phyloP scores from a whole-genome alignment of 2,329 filamentous ascomycete species.

The Colletotrichum phormii region DNA sequence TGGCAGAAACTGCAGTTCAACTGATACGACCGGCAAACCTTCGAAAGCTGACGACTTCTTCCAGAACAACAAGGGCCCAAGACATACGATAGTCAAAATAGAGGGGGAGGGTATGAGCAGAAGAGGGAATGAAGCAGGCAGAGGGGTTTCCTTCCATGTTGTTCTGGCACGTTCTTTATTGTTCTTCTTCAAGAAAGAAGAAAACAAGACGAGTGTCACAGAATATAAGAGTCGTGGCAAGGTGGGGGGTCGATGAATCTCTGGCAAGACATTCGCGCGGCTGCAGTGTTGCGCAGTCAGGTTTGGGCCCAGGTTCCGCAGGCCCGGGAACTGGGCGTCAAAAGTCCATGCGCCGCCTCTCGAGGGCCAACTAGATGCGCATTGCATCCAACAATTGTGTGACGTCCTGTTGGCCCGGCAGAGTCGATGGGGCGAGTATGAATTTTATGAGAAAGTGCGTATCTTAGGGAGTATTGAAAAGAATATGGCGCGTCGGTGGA shows the following conservation, averaged over 20 bases:
- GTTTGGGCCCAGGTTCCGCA: constrained; percentile 13
- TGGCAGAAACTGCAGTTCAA: background rate
- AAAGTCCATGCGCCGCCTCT: background rate
- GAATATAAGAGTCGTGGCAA: constrained; percentile 12
- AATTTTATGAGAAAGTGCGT: background rate
- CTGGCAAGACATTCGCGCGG: constrained; percentile 33
- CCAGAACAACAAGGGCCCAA: too few species aligned
- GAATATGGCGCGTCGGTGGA: constrained; percentile 20
- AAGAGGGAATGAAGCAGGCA: background rate
- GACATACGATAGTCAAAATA: background rate
- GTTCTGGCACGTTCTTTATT: background rate
- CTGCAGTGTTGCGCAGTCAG: background rate
- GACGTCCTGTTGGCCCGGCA: constrained; percentile 18
- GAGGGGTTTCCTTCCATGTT: background rate
- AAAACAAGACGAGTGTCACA: background rate
- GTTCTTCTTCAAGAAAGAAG: background rate
- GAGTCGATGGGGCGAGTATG: background rate
- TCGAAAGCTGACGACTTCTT: background rate
- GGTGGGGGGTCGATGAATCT: constrained; percentile 7
- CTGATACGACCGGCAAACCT: background rate
- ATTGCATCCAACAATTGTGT: background rate
- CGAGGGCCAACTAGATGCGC: background rate
- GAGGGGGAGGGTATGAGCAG: background rate
- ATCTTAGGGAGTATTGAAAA: background rate
- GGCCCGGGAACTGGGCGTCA: constrained; percentile 1